phyloP scores from a whole-genome alignment of 106 monocot species.

The Agapanthus africanus region DNA sequence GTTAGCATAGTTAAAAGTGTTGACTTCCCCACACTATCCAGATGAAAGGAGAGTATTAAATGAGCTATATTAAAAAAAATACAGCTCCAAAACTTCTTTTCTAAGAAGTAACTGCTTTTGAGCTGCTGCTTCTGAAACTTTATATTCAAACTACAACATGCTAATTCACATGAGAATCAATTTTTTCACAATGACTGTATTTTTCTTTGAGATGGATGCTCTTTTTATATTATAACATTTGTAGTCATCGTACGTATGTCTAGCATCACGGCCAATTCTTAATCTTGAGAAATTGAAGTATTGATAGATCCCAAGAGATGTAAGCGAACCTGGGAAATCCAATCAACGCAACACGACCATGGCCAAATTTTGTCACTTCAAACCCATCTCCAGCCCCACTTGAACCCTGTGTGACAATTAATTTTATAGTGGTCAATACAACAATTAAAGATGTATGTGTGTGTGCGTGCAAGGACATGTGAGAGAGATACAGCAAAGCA shows the following conservation, averaged over 20 bases:
- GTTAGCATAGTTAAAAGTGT: conserved; percentile 88
- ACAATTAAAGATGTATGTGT: background rate
- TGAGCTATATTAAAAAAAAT: background rate
- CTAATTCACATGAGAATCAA: background rate
- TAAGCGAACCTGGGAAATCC: conserved; percentile 90
- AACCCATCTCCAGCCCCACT: conserved; percentile 98
- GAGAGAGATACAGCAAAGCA: background rate
- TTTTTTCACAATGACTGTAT: background rate
- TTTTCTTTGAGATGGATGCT: background rate
- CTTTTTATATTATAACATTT: background rate
- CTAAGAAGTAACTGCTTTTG: no score
- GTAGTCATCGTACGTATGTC: background rate
- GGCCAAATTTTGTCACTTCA: conserved; percentile 99
- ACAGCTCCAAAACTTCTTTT: no score
- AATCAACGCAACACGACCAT: conserved; percentile 99
- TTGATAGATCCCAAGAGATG: background rate
- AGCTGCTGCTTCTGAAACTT: no score
- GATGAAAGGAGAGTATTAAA: background rate
- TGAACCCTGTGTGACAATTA: conserved; percentile 54
- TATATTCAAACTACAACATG: background rate
- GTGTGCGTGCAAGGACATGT: no score
- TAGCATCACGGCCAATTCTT: background rate
- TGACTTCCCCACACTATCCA: conserved; percentile 93
- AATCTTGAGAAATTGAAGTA: background rate
- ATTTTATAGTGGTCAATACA: background rate